These are phyloP conservation scores for Fusarium sp. DNA, from an alignment of 2,329 filamentous ascomycete species.

Conservation along the genomic window DNA sequence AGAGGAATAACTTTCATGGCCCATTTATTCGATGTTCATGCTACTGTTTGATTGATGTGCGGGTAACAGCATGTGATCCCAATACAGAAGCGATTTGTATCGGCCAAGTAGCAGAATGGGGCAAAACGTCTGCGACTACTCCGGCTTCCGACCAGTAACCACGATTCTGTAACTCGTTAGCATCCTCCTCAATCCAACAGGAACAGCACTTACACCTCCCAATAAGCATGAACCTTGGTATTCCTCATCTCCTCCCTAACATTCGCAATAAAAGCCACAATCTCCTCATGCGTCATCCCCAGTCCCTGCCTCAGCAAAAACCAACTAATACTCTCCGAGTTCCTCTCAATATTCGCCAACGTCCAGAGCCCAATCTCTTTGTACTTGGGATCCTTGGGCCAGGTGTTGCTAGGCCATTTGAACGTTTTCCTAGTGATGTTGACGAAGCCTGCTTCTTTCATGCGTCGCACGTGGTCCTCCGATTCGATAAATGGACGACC, in stretches of 20 bases:
- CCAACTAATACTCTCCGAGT: slow-evolving; percentile 13
- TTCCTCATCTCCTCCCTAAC: slow-evolving; percentile 28
- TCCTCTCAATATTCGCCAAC: slow-evolving; percentile 17
- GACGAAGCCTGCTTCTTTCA: slow-evolving; percentile 17
- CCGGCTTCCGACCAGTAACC: slow-evolving; percentile 24
- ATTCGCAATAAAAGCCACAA: slow-evolving; percentile 7
- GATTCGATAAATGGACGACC: slow-evolving; percentile 16
- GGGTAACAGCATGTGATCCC: too few species aligned
- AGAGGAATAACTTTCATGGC: too few species aligned
- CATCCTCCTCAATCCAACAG: rapidly evolving
- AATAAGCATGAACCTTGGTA: slow-evolving; percentile 12
- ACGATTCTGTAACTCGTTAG: background rate
- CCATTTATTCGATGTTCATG: too few species aligned
- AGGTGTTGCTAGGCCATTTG: slow-evolving; percentile 27
- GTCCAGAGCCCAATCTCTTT: slow-evolving; percentile 34
- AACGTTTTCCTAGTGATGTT: slow-evolving; percentile 6
- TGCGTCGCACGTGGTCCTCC: slow-evolving; percentile 14
- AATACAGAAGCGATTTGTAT: too few species aligned
- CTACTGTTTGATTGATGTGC: too few species aligned
- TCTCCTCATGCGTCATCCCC: slow-evolving; percentile 22
- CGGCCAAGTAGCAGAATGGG: too few species aligned
- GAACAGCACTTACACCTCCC: slow-evolving; percentile 17
- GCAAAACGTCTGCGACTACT: background rate
- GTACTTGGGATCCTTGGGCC: slow-evolving; percentile 26
- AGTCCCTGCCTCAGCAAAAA: slow-evolving; percentile 13